Base-by-base conservation (phyloP, 495 filamentous ascomycete genomes). In the Clavariopsis aquatica region DNA sequence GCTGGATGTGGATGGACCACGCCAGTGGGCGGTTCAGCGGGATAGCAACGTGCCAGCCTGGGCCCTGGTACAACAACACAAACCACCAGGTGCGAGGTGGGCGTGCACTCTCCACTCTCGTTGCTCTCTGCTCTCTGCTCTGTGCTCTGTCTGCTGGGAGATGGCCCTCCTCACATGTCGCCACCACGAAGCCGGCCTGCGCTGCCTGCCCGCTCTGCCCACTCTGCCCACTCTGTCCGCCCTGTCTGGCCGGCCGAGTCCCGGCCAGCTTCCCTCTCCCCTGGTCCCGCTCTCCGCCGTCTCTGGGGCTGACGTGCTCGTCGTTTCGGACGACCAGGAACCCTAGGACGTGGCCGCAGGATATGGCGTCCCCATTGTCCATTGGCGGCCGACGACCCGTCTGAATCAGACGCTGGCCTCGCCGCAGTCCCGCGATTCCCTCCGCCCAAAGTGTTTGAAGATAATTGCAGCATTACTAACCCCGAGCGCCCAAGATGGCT, bases 231-330 rank as follows among this genome's bases (percentile, higher is more conserved):
- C n/a, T n/a, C n/a, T n/a, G n/a, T n/a, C n/a, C n/a, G n/a, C n/a
- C n/a, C n/a, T n/a, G n/a, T 38, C 56, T 27, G 41, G 24, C 5
- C 31, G 47, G 57, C 52, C 62, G 46, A 65, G 54, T 57, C 54
- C 62, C 62, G 53, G 46, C 27, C 23, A 27, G 28, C 10, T 5
- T 15, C 51, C 20, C 22, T 53, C 47, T 23, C 20, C 47, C 23
- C 26, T 20, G 36, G 61, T 49, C 57, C 43, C 27, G n/a, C 52
- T 52, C 52, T 36, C 43, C 58, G 58, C 57, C 57, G 17, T 49
- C 49, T 55, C 46, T 57, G 63, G 55, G 55, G 63, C 63, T 60
- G 62, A 65, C 53, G 29, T 43, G 62, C 62, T 51, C 45, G 36
- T 26, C 46, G 63, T 66, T 60, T 66, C 63, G 56, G 56, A 45